Evolutionary conservation across 305 asterid genomes (phyloP).

Genomic region (Vinca major): DNA sequence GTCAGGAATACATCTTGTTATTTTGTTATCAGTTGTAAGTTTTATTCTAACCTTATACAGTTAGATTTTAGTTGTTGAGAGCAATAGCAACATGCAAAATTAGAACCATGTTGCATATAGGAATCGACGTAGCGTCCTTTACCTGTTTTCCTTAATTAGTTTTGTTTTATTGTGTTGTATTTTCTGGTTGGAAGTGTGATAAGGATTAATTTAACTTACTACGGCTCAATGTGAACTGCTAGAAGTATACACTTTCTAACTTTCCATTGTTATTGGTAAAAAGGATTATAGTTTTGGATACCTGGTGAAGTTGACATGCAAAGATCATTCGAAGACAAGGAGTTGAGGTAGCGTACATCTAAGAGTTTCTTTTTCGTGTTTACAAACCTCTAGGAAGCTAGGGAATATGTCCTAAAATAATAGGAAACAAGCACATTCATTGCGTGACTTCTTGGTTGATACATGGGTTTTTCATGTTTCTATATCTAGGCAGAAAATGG

Average conservation of each 20-base stretch:
- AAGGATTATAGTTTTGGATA: not conserved
- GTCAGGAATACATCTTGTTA: not conserved
- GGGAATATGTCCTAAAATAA: not conserved
- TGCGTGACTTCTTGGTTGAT: not conserved
- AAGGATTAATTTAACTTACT: not conserved
- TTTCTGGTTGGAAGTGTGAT: not conserved
- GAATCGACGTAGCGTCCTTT: not conserved
- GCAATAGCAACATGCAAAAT: not conserved
- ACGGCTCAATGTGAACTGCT: not conserved
- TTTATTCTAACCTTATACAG: not conserved
- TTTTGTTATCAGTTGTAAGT: not conserved
- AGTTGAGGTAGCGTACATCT: not conserved
- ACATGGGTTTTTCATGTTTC: not conserved
- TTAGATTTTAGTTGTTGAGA: not conserved
- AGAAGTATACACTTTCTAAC: not conserved
- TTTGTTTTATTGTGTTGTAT: not conserved
- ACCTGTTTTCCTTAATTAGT: not conserved
- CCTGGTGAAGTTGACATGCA: not conserved
- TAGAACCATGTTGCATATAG: not conserved
- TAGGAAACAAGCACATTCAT: not conserved
- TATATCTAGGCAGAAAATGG: not conserved
- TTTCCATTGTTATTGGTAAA: not conserved
- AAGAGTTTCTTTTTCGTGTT: not conserved
- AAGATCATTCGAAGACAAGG: not conserved
- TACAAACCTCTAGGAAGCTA: not conserved